Evolutionary conservation across 1,284 basidiomycete genomes (phyloP).

Genomic region (Polyporus tsugae): DNA sequence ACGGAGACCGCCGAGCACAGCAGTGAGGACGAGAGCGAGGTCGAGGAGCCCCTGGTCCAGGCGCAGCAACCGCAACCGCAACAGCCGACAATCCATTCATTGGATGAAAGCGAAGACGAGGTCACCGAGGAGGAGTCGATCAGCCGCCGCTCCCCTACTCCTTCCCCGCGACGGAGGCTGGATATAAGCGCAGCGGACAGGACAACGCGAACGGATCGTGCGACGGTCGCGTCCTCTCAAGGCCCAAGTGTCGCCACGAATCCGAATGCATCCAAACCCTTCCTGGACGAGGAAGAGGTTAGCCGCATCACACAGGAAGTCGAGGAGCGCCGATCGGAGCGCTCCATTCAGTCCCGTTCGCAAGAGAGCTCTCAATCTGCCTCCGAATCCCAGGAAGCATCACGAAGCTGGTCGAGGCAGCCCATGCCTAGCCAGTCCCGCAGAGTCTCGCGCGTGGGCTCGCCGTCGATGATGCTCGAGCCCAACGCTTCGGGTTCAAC

Average conservation of each 20-base stretch:
- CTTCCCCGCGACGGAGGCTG: constrained; percentile 32
- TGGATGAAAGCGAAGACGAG: constrained; percentile 42
- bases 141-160: constrained; percentile 37
- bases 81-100: constrained; percentile 24
- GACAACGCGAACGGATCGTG: constrained; percentile 58
- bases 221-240: constrained; percentile 46
- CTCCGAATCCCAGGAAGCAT: constrained; percentile 25
- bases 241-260: constrained; percentile 17
- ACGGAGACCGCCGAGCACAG: constrained; percentile 18
- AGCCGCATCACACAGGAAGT: constrained; percentile 65
- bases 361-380: constrained; percentile 32
- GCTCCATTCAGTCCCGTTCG: constrained; percentile 42
- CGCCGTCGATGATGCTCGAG: constrained; percentile 25
- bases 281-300: constrained; percentile 58
- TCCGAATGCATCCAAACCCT: constrained; percentile 37
- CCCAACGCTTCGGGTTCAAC: constrained; percentile 16
- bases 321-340: constrained; percentile 62
- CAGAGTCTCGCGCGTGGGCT: constrained; percentile 16
- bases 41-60: constrained; percentile 23
- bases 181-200: constrained; percentile 31
- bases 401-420: constrained; percentile 24
- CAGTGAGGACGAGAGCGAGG: constrained; percentile 30
- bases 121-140: constrained; percentile 28
- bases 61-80: constrained; percentile 13
- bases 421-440: constrained; percentile 19